Percentiles rank a stretch among this genome's conserved stretches.
phyloP scores from a whole-genome alignment of 2,329 filamentous ascomycete species.

The Karstenula rhodostoma region DNA sequence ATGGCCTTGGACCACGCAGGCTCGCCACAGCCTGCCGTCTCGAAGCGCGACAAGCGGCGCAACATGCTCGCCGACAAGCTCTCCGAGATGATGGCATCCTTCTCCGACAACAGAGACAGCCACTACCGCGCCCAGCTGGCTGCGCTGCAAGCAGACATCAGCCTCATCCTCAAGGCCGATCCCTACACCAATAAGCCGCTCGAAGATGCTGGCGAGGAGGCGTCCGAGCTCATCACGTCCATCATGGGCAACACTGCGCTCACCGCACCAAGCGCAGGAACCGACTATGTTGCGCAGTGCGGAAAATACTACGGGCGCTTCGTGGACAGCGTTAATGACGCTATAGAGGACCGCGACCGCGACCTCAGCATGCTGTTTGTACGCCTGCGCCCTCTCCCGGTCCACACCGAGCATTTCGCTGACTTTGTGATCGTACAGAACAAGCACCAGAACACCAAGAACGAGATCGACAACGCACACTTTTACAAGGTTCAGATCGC shows the following conservation, averaged over 20 bases:
- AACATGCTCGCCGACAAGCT: constrained; percentile 83
- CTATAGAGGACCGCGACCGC: constrained; percentile 86
- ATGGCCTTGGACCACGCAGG: constrained; percentile 48
- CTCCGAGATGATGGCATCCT: constrained; percentile 76
- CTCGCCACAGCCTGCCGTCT: constrained; percentile 62
- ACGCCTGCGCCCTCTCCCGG: constrained; percentile 41
- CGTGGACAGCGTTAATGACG: constrained; percentile 84
- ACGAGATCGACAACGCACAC: constrained; percentile 64
- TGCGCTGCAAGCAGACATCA: constrained; percentile 90
- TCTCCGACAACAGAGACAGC: constrained; percentile 80
- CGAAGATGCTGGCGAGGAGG: constrained; percentile 69
- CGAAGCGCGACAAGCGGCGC: constrained; percentile 90
- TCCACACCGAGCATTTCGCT: constrained; percentile 17
- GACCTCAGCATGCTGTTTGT: constrained; percentile 84
- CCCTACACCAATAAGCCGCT: constrained; percentile 78
- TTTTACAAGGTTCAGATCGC: constrained; percentile 69
- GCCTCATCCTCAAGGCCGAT: constrained; percentile 83
- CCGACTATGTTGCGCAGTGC: constrained; percentile 70
- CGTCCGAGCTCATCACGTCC: constrained; percentile 65
- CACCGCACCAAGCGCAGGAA: constrained; percentile 64
- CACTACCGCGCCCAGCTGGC: constrained; percentile 90
- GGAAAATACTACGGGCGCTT: constrained; percentile 88
- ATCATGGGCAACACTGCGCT: constrained; percentile 53
- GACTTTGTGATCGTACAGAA: constrained; percentile 53
- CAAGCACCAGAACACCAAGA: constrained; percentile 63